A percentile compares a stretch with the other conserved stretches of the same genome.
Evolutionary conservation across 352 stramenopile genomes (phyloP).

Genomic region (Discostella stelligera): DNA sequence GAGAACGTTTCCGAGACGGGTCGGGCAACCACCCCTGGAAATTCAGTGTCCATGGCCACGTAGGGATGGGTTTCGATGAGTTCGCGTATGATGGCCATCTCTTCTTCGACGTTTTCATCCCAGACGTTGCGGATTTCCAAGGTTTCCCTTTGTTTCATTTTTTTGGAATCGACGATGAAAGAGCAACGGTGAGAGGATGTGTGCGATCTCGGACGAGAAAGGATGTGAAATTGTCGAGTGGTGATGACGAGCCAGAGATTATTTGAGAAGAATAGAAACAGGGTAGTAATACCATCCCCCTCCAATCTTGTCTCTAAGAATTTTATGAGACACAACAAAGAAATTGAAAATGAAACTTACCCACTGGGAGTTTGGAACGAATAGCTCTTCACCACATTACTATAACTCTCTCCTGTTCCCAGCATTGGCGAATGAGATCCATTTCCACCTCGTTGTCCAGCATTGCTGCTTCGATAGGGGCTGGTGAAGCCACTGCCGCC

Average conservation of each 20-base stretch:
- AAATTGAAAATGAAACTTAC: conserved; percentile 27
- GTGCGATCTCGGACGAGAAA: too few relatives aligned
- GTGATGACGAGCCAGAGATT: neutral
- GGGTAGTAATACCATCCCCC: neutral
- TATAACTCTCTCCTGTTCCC: conserved; percentile 25
- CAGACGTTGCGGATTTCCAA: conserved; percentile 84
- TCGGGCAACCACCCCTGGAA: conserved; percentile 96
- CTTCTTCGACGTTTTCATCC: conserved; percentile 82
- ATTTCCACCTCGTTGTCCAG: conserved; percentile 24
- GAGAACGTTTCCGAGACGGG: conserved; percentile 94
- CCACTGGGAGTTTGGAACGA: conserved; percentile 42
- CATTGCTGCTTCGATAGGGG: neutral
- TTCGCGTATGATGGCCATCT: conserved; percentile 94
- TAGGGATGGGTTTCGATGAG: conserved; percentile 96
- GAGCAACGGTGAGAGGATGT: too few relatives aligned
- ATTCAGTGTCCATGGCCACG: conserved; percentile 99
- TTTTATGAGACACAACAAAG: too few relatives aligned
- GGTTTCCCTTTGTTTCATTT: conserved; percentile 41
- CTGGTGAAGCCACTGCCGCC: neutral
- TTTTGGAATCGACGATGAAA: too few relatives aligned
- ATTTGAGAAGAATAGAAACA: neutral
- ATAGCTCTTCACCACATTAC: conserved; percentile 47
- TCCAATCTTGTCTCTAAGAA: neutral
- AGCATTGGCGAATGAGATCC: conserved; percentile 25
- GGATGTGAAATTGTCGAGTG: neutral